Conservation (phyloP, 352 stramenopile genomes). For the Pythium chondricola region DNA sequence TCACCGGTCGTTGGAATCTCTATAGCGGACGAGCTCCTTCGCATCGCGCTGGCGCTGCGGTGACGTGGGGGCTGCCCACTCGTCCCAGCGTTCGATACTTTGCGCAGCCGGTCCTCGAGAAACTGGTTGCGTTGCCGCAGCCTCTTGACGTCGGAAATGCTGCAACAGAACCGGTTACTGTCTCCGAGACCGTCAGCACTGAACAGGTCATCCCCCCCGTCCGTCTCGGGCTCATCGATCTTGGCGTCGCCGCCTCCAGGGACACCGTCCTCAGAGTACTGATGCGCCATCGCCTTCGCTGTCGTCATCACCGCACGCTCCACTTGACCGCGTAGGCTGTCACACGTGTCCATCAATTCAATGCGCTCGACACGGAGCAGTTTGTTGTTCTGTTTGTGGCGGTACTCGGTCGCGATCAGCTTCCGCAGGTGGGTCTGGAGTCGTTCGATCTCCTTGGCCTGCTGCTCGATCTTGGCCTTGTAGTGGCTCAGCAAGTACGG, state of each 20-base stretch:
- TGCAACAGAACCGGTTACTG: conserved; percentile 10
- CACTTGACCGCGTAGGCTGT: conserved; percentile 38
- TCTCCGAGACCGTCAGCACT: not conserved
- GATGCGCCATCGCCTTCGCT: conserved; percentile 25
- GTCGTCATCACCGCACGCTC: conserved; percentile 32
- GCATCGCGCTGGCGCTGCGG: too few relatives aligned
- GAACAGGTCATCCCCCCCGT: not conserved
- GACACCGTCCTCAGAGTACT: conserved; percentile 5
- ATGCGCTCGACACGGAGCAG: conserved; percentile 38
- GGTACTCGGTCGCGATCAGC: conserved; percentile 74
- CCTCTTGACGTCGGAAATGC: conserved; percentile 38
- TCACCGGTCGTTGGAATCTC: conserved; percentile 1
- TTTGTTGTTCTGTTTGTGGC: conserved; percentile 65
- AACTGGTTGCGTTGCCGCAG: conserved; percentile 53
- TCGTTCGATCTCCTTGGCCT: conserved; percentile 49
- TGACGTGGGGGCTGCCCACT: too few relatives aligned
- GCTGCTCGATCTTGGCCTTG: conserved; percentile 36
- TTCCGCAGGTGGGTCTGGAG: conserved; percentile 70
- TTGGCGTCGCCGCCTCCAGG: not conserved
- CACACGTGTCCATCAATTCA: conserved; percentile 38
- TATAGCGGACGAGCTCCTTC: conserved; percentile 1
- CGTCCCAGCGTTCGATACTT: not conserved
- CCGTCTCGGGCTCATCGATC: not conserved
- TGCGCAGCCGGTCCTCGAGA: conserved; percentile 54
- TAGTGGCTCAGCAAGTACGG: conserved; percentile 67